Evolutionary conservation across 2,329 filamentous ascomycete species (phyloP), one percentile per base, ranked within the genome.

Genomic region (Sarocladium strictum): DNA sequence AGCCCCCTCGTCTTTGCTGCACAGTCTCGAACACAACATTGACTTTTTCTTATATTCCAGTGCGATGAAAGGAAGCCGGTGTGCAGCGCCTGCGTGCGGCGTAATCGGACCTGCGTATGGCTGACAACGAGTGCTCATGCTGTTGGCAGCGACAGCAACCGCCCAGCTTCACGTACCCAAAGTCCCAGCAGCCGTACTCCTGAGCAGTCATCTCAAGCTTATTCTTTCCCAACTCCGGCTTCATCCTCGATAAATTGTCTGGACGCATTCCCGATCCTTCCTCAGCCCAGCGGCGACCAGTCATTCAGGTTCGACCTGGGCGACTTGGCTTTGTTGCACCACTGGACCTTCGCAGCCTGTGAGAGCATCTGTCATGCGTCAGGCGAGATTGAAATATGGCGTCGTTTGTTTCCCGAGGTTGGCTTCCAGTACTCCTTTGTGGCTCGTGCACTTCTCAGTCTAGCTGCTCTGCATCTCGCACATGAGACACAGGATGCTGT

Each of bases 321-420:
- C n/a, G 59, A 60, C 38, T 33, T 61, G 4, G 55, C 53, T 2
- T 51, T 60, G 10, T 53, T 60, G 3, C 58, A 61, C n/a, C 59
- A 60, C 27, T 60, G 59, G 59, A 57, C 58, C 12, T n/a, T 57
- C 2, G 32, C 6, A 3, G 53, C 53, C 7, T 58, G 58, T 29
- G 24, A 32, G 3, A 43, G 26, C 29, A 54, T 59, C 6, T 19
- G 59, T 9, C 19, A 26, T 24, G 50, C 50, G 5, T 27, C 26
- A 29, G 35, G 24, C 32, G 32, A 53, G 15, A n/a, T 53, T 14
- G 35, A 27, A 3, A 15, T 53, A 19, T 59, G 58, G 58, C 54
- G 56, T 21, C 17, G 37, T 9, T 26, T 41, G 2, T 17, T 58
- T 14, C 58, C 59, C 11, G 53, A 56, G 4, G 55, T 60, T 26